Percentiles rank a stretch among this genome's conserved stretches.
Conservation (phyloP, 306 rosid species). For the Cercis canadensis region DNA sequence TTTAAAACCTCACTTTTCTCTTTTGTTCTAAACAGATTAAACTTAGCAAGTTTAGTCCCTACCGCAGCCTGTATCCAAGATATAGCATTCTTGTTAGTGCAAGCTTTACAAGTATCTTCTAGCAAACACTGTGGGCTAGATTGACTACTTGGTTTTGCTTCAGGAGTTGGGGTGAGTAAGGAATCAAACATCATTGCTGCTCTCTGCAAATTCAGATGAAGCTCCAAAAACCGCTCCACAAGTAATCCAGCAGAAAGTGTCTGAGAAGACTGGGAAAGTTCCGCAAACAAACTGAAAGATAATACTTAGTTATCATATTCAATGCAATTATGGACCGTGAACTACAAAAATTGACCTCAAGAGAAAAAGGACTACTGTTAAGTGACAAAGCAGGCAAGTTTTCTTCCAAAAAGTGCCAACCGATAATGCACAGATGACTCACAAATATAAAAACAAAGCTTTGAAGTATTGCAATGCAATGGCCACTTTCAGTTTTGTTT, state of each 20-base stretch:
- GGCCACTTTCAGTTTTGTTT: neutral
- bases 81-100: conserved; percentile 48
- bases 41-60: conserved; percentile 64
- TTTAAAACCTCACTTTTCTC: conserved; percentile 38
- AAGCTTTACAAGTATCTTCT: conserved; percentile 42
- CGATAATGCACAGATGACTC: conserved; percentile 1
- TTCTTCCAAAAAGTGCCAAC: conserved; percentile 8
- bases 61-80: conserved; percentile 80
- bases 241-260: conserved; percentile 57
- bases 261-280: conserved; percentile 52
- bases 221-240: conserved; percentile 65
- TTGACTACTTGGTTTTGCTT: conserved; percentile 34
- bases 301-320: conserved; percentile 3
- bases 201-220: conserved; percentile 57
- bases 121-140: conserved; percentile 4
- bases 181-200: conserved; percentile 43
- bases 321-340: neutral
- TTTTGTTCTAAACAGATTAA: conserved; percentile 50
- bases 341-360: neutral
- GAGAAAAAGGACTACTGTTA: neutral
- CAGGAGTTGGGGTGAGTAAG: conserved; percentile 40
- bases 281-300: conserved; percentile 58
- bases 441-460: neutral
- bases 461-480: neutral
- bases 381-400: neutral